Conservation (phyloP, 2,329 filamentous ascomycete genomes). For the Neonectria punicea region DNA sequence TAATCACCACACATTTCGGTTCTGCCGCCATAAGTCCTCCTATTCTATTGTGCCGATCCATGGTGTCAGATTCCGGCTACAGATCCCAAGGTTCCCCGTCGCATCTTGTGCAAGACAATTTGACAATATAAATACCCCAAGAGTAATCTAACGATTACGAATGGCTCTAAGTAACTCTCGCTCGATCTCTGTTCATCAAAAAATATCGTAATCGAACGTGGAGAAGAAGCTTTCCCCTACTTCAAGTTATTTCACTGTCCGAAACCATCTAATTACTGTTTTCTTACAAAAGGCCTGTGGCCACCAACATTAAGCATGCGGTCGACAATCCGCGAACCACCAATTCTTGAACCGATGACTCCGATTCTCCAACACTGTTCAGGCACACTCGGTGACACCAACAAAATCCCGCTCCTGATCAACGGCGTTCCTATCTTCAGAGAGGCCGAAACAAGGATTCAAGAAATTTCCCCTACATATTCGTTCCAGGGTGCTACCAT, state of each 20-base stretch:
- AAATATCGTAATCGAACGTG: no score
- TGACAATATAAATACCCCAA: no score
- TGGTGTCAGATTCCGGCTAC: background rate
- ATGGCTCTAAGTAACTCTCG: no score
- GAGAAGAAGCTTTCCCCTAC: no score
- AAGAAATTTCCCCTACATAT: background rate
- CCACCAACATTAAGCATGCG: no score
- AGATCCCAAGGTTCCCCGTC: background rate
- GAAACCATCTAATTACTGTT: no score
- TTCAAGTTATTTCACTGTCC: no score
- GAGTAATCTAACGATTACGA: no score
- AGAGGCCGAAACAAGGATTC: background rate
- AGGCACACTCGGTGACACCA: background rate
- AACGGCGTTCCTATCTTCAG: background rate
- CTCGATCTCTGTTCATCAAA: background rate
- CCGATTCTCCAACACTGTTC: background rate
- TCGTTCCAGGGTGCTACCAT: background rate
- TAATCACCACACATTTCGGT: no score
- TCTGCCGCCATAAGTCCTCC: no score
- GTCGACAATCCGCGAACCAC: background rate
- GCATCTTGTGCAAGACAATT: background rate
- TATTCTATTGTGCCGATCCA: no score
- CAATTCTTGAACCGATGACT: background rate
- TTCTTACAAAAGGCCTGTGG: no score
- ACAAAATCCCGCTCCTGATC: background rate